A percentile compares a stretch with the other conserved stretches of the same genome.
Evolutionary conservation across 2,329 filamentous ascomycete species (phyloP).

Genomic region (Penicillium sclerotigenum): DNA sequence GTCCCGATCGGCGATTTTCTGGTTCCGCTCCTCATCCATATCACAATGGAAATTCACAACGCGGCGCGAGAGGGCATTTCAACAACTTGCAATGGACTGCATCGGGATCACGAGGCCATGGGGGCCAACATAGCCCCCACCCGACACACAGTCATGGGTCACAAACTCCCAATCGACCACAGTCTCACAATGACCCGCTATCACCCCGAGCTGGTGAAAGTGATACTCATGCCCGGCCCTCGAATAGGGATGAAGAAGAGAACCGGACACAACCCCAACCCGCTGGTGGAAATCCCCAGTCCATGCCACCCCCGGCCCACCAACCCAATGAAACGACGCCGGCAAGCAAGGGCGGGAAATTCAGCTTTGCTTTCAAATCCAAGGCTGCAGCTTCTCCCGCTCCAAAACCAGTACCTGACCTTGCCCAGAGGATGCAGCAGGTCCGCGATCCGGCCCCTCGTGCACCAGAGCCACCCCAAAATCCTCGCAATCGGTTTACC

Average conservation of each 20-base stretch:
- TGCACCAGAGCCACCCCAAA: constrained; percentile 27
- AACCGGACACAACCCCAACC: constrained; percentile 50
- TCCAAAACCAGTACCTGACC: constrained; percentile 50
- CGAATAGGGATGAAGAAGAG: constrained; percentile 64
- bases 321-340: constrained; percentile 55
- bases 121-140: constrained; percentile 43
- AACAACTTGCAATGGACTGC: constrained; percentile 71
- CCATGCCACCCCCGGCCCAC: constrained; percentile 55
- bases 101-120: constrained; percentile 53
- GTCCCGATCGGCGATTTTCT: constrained; percentile 46
- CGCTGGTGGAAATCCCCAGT: constrained; percentile 26
- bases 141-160: constrained; percentile 36
- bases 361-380: constrained; percentile 90
- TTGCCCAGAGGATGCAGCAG: constrained; percentile 50
- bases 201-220: constrained; percentile 49
- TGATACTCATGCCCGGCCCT: constrained; percentile 61
- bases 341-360: constrained; percentile 61
- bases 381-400: constrained; percentile 60
- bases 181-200: constrained; percentile 35
- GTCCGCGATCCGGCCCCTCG: constrained; percentile 39
- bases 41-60: constrained; percentile 39
- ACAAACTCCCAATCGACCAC: constrained; percentile 28
- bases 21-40: constrained; percentile 49
- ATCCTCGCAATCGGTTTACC: constrained; percentile 40
- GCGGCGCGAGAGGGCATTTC: constrained; percentile 58